Evolutionary conservation across 78 protist species (phyloP).

Genomic region (Dictyostelium capitatum): DNA sequence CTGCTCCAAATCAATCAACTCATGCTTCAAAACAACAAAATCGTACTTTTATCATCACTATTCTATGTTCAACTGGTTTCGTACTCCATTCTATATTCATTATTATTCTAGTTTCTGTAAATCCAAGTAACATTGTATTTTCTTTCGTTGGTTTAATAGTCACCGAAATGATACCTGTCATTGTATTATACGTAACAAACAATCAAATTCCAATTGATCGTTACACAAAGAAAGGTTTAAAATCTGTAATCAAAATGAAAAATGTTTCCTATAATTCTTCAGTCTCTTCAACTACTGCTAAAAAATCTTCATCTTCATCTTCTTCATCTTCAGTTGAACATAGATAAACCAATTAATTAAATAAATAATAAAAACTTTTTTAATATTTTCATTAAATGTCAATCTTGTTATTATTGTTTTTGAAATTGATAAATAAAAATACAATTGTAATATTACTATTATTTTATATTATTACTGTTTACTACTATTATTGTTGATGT

Average conservation of each 20-base stretch:
- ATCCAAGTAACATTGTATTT: constrained; percentile 46
- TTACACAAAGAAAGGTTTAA: neutral
- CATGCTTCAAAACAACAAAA: constrained; percentile 8
- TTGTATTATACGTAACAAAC: constrained; percentile 20
- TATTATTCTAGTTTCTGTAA: constrained; percentile 31
- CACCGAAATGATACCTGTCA: constrained; percentile 57
- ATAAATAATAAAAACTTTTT: too few species aligned
- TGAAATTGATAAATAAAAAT: too few species aligned
- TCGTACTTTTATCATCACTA: constrained; percentile 19
- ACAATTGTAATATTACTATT: too few species aligned
- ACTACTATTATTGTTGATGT: too few species aligned
- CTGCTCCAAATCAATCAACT: neutral
- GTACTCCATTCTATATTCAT: constrained; percentile 69
- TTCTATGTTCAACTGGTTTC: constrained; percentile 34
- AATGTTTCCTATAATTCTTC: neutral
- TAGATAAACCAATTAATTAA: too few species aligned
- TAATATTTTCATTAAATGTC: too few species aligned
- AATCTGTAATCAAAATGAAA: neutral
- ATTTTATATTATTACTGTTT: too few species aligned
- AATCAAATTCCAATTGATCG: constrained; percentile 42
- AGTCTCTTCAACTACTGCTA: neutral
- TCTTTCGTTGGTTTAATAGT: constrained; percentile 33
- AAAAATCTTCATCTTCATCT: neutral
- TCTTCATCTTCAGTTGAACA: neutral
- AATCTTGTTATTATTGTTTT: too few species aligned